These are phyloP conservation scores for Bigelowiella natans DNA, from an alignment of 78 protist species.

Conservation along the genomic window DNA sequence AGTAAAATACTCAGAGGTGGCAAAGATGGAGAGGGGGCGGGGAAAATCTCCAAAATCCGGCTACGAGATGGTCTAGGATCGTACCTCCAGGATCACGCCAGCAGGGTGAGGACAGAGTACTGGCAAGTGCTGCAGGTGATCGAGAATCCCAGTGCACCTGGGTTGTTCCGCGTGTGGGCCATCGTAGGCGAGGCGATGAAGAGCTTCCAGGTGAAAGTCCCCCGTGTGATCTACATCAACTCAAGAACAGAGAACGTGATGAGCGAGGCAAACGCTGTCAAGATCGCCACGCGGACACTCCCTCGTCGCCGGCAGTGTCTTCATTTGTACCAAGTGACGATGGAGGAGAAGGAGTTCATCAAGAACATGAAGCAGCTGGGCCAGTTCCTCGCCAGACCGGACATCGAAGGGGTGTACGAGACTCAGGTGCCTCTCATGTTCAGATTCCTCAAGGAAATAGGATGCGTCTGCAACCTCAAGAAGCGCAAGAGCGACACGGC, in stretches of 20 bases:
- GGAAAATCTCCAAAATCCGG: background rate
- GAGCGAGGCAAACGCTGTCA: background rate
- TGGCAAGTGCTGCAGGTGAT: slow-evolving; percentile 9
- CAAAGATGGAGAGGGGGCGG: background rate
- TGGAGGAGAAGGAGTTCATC: slow-evolving; percentile 44
- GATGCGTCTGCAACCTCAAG: background rate
- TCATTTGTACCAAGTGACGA: slow-evolving; percentile 7
- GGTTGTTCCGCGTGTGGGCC: slow-evolving; percentile 24
- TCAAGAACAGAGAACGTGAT: background rate
- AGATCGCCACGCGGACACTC: background rate
- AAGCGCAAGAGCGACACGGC: background rate
- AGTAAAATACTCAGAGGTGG: background rate
- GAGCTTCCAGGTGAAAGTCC: slow-evolving; percentile 41
- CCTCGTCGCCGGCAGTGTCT: slow-evolving; percentile 37
- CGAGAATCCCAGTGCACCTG: background rate
- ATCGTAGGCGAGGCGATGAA: background rate
- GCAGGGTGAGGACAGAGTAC: background rate
- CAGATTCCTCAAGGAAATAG: slow-evolving; percentile 33
- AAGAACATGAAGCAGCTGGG: background rate
- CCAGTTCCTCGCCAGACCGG: slow-evolving; percentile 37
- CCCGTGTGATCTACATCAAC: slow-evolving; percentile 63
- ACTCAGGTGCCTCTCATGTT: slow-evolving; percentile 53
- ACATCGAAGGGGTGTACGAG: slow-evolving; percentile 79
- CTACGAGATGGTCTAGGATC: too few species aligned
- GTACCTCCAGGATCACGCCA: background rate